Base-by-base conservation (phyloP, 352 stramenopile genomes). In the Bremia lactucae region DNA sequence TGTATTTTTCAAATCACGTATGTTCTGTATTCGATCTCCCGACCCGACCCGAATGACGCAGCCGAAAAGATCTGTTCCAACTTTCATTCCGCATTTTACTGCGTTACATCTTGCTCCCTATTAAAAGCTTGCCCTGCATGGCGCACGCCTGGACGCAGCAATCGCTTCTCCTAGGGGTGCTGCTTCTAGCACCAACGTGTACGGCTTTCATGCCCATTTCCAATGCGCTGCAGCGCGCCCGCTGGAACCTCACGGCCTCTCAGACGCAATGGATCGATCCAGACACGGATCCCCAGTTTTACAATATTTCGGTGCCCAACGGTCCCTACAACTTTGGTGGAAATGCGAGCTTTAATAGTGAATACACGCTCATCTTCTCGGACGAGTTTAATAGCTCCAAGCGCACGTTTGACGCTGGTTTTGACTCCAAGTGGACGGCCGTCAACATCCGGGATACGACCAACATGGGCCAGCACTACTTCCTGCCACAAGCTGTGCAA, bases 381-480 rank as follows among this genome's bases (percentile, higher is more conserved):
- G 95, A 98, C 68, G 95, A 98, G 63, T 98, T 98, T 66, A 91
- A 98, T 55, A 69, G 78, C 60, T 83, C 86, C 10, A 87, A 82
- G 46, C 83, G 95, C 41, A 79, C 59, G 31, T 98, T 99, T 59
- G 68, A 89, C 42, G 81, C 97, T 22, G 95, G 95, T 23, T 83
- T 86, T 42, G 95, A 99, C 67, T 71, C 75, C 23, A 88, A 88
- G 48, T 99, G 95, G 95, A 98, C 94, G 14, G 90, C 95, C 4
- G 65, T 97, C 36, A 68, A 98, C 62, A 94, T 97, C 42, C 94
- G 94, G 49, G 94, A 98, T 49, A 89, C 79, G 43, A 87, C 80
- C 26, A 96, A 96, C 55, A 92, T 94, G 55, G 94, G 91, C 1
- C 84, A 98, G 59, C 94, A 98, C 59, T 97, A 95, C 68, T 98